These are phyloP conservation scores for Irpex rosettiformis DNA, from an alignment of 1,284 basidiomycete species.

Conservation along the genomic window DNA sequence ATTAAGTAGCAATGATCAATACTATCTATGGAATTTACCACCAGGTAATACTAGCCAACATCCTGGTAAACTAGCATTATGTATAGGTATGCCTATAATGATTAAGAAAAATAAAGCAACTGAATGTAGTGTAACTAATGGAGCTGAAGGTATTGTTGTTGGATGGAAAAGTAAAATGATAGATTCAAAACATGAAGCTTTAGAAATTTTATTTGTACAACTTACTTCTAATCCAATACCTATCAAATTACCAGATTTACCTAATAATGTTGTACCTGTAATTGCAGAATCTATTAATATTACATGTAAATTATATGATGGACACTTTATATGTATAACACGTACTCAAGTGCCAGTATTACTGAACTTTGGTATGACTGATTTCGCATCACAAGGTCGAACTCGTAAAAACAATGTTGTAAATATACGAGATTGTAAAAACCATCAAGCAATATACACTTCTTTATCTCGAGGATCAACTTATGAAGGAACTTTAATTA, in stretches of 20 bases:
- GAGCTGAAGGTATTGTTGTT: conserved; percentile 33
- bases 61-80: conserved; percentile 29
- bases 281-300: conserved; percentile 8
- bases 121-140: conserved; percentile 37
- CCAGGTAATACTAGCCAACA: conserved; percentile 19
- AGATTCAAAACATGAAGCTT: conserved; percentile 14
- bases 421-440: conserved; percentile 10
- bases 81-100: conserved; percentile 38
- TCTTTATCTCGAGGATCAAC: conserved; percentile 9
- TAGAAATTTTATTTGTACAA: conserved; percentile 36
- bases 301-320: conserved; percentile 25
- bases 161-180: conserved; percentile 26
- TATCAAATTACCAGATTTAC: conserved; percentile 31
- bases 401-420: conserved; percentile 6
- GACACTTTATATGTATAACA: conserved; percentile 19
- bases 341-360: conserved; percentile 21
- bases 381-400: conserved; percentile 11
- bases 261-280: conserved; percentile 37
- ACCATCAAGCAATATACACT: conserved; percentile 12
- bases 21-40: conserved; percentile 28
- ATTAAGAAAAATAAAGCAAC: conserved; percentile 34
- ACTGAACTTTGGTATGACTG: conserved; percentile 5
- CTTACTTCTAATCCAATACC: conserved; percentile 27
- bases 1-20: conserved; percentile 17
- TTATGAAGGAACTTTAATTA: conserved; percentile 8